Percentiles rank a stretch among this genome's conserved stretches.
phyloP scores from a whole-genome alignment of 768 basidiomycete genomes.

The Phanerochaete sordida region DNA sequence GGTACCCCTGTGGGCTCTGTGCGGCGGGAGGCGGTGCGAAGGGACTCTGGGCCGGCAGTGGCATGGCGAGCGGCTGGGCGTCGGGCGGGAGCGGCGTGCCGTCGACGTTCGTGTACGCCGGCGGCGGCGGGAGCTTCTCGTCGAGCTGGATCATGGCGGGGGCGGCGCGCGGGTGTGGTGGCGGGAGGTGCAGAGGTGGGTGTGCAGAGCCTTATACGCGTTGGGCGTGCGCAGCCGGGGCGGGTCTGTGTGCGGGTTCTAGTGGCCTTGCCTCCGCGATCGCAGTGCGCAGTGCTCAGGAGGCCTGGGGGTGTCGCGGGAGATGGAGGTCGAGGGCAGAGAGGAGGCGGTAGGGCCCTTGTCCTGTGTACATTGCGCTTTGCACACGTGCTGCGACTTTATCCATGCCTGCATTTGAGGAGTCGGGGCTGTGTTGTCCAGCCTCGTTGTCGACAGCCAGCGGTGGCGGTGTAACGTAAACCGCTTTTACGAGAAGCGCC shows the following conservation, averaged over 20 bases:
- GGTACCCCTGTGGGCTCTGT: slow-evolving; percentile 1
- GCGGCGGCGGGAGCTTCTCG: slow-evolving; percentile 1
- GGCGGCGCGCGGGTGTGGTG: background rate
- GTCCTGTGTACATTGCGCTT: background rate
- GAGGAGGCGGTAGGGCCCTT: background rate
- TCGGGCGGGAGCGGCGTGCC: slow-evolving; percentile 3
- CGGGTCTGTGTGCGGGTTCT: background rate
- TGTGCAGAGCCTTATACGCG: background rate
- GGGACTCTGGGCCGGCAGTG: background rate
- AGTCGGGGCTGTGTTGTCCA: background rate
- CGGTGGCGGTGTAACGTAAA: background rate
- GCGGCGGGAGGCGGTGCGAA: background rate
- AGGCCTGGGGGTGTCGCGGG: background rate
- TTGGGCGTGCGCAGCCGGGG: background rate
- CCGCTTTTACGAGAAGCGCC: background rate
- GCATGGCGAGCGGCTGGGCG: background rate
- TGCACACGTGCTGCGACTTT: background rate
- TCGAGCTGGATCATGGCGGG: slow-evolving; percentile 7
- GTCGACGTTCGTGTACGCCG: background rate
- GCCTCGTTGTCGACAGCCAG: background rate
- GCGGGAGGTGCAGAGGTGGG: background rate
- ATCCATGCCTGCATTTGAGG: background rate
- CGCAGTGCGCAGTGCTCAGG: background rate
- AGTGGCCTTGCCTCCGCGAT: background rate
- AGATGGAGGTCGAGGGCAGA: background rate